Evolutionary conservation across 2,329 filamentous ascomycete genomes (phyloP), one percentile per base, ranked within the genome.

Genomic region (Penicillium thymicola): DNA sequence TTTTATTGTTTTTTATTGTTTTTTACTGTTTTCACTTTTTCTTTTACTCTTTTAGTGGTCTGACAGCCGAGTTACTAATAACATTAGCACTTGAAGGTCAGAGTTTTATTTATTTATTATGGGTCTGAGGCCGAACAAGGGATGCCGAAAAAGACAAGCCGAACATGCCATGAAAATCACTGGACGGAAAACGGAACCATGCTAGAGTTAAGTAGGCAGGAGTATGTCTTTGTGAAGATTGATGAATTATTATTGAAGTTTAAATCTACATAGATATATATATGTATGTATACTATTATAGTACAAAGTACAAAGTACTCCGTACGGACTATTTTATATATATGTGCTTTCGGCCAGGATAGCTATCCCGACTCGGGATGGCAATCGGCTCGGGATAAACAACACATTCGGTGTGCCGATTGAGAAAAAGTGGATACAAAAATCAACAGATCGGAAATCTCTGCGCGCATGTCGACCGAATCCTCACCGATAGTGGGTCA

Each of bases 341-440:
- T 30, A 1, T 6, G 30, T 32, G 47, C n/a, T 45, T 36, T 51
- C 38, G 25, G 45, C 16, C 5, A 36, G 11, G 8, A 9, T 37
- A 55, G 25, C 37, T 30, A 44, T 61, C 51, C 61, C 64, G 59
- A 59, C n/a, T 57, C 50, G 54, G 54, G 43, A 54, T 47, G 4
- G 8, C 16, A 25, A 21, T 57, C 50, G 54, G 54, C 37, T 57
- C 62, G 63, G 62, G 47, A 61, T 32, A 43, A 32, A 21, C 36
- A 45, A 36, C 43, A 58, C 48, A 49, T 38, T 65, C 64, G 64
- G 64, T 66, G 63, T 66, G 63, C 64, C 64, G 64, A 66, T 59
- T 62, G 32, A 62, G 60, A 34, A 28, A 25, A 4, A 34, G 62
- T 64, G 62, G 64, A 34, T 34, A 14, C 57, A 43, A 41, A 56